phyloP scores from a whole-genome alignment of 129 eudicot species.

The Lonicera japonica region DNA sequence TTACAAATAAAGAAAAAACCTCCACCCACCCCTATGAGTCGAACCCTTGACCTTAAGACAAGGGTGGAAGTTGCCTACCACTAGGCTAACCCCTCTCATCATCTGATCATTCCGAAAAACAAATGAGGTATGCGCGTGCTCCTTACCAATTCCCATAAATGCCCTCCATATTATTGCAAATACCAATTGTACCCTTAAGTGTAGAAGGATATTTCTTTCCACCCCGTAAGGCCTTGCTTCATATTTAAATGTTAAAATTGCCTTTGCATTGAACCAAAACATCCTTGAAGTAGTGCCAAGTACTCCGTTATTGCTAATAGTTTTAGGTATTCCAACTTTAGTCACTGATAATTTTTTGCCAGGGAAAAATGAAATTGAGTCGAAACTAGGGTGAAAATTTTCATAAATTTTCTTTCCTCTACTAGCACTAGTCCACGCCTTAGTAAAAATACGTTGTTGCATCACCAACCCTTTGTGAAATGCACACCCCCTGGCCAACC shows the following conservation, averaged over 20 bases:
- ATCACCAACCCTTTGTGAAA: constrained; percentile 3
- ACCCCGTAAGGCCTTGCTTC: too few relatives aligned
- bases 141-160: not conserved
- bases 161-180: not conserved
- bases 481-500: too few relatives aligned
- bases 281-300: not conserved
- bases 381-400: not conserved
- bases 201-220: too few relatives aligned
- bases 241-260: not conserved
- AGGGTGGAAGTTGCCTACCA: too few relatives aligned
- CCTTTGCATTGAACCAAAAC: not conserved
- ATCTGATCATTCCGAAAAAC: too few relatives aligned
- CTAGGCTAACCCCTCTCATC: too few relatives aligned
- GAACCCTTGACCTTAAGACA: too few relatives aligned
- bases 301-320: not conserved
- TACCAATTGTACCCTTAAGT: not conserved
- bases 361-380: constrained; percentile 2
- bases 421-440: constrained; percentile 1
- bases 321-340: not conserved
- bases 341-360: not conserved
- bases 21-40: too few relatives aligned
- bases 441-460: not conserved
- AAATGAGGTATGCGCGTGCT: not conserved
- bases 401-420: not conserved
- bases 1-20: too few relatives aligned